Conservation (phyloP, 2,329 filamentous ascomycete species). For the Didymella glomerata region DNA sequence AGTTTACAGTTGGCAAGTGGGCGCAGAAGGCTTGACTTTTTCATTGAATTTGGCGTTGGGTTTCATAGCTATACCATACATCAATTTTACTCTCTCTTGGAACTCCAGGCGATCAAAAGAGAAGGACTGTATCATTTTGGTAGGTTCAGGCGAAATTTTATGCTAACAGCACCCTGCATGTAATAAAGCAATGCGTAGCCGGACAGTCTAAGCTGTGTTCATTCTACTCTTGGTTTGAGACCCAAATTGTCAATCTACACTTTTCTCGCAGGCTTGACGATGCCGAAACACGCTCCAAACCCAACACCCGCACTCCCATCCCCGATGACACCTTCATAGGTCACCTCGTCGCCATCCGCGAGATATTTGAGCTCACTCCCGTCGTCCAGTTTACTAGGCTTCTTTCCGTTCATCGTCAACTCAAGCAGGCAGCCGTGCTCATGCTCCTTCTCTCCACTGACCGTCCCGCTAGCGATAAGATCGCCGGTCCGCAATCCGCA, state of each 20-base stretch:
- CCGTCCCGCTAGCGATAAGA: constrained; percentile 56
- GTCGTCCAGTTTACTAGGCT: constrained; percentile 38
- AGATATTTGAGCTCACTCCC: constrained; percentile 50
- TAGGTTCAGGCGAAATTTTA: too few relatives aligned
- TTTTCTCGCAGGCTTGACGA: constrained; percentile 41
- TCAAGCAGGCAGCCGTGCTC: constrained; percentile 57
- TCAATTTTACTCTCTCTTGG: neutral
- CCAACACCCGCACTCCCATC: constrained; percentile 47
- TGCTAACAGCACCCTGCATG: neutral
- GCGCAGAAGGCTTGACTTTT: constrained; percentile 12
- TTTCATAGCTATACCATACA: neutral
- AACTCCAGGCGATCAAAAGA: neutral
- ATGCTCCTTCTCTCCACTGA: constrained; percentile 50
- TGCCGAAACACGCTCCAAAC: constrained; percentile 53
- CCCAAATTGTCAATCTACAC: neutral
- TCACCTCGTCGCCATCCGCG: constrained; percentile 54
- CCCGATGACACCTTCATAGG: constrained; percentile 48
- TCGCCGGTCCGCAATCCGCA: constrained; percentile 55
- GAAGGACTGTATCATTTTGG: neutral
- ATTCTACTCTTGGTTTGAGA: neutral
- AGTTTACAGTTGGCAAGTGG: constrained; percentile 45
- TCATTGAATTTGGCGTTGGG: neutral
- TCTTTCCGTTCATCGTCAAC: constrained; percentile 49
- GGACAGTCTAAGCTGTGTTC: neutral
- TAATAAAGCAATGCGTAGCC: neutral